phyloP scores from a whole-genome alignment of 2,329 filamentous ascomycete species.

The Alternaria dauci region DNA sequence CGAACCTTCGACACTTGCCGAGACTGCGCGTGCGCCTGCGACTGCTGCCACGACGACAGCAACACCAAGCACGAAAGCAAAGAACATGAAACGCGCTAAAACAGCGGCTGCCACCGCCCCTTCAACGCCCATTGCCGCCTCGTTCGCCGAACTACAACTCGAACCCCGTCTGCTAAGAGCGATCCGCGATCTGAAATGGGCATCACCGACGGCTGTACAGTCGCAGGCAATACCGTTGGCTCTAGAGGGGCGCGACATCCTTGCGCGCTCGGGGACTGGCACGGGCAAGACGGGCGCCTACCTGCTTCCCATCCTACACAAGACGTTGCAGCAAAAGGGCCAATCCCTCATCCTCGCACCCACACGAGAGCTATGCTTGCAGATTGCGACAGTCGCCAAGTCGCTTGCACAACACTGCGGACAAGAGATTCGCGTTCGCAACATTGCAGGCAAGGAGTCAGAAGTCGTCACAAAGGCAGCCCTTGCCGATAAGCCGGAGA shows the following conservation, averaged over 20 bases:
- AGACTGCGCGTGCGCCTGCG: background rate
- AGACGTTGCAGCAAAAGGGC: conserved; percentile 80
- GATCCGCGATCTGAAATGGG: conserved; percentile 82
- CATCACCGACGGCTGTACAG: conserved; percentile 88
- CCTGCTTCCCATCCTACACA: conserved; percentile 85
- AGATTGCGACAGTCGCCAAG: conserved; percentile 82
- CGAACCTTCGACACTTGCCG: background rate
- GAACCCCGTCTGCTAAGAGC: conserved; percentile 88
- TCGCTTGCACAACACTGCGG: conserved; percentile 82
- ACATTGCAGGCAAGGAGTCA: conserved; percentile 88
- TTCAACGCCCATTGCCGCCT: conserved; percentile 35
- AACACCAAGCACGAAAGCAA: background rate
- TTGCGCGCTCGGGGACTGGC: conserved; percentile 92
- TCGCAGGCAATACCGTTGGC: conserved; percentile 86
- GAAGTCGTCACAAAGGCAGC: conserved; percentile 88
- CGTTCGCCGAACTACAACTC: conserved; percentile 80
- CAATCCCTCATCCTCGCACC: conserved; percentile 90
- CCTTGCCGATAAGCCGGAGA: conserved; percentile 83
- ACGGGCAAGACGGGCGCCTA: conserved; percentile 99
- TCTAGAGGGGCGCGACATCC: conserved; percentile 84
- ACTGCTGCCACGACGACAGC: background rate
- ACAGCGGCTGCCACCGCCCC: conserved; percentile 5
- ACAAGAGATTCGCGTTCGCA: conserved; percentile 82
- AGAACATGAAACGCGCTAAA: conserved; percentile 1
- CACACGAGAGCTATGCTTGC: conserved; percentile 91